phyloP scores from a whole-genome alignment of 495 filamentous ascomycete genomes.

The Talaromyces liani region DNA sequence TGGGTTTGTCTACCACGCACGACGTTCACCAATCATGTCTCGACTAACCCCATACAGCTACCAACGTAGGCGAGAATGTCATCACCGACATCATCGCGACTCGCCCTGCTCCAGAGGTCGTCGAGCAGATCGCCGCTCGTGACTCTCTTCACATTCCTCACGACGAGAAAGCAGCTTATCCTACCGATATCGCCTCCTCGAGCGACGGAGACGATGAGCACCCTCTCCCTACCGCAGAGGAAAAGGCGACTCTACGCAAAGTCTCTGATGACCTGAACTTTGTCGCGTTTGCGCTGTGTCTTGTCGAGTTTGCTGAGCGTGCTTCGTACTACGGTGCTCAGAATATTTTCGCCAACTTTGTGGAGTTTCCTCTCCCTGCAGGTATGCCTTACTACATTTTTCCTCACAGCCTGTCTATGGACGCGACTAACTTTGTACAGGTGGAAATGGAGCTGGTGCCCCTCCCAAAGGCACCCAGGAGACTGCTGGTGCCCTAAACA shows the following conservation, averaged over 20 bases:
- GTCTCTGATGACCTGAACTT: slow-evolving; percentile 44
- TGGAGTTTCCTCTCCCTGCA: slow-evolving; percentile 43
- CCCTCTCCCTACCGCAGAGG: slow-evolving; percentile 50
- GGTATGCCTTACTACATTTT: slow-evolving; percentile 18
- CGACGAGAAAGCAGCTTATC: slow-evolving; percentile 8
- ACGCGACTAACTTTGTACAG: slow-evolving; percentile 14
- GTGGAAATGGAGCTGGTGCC: slow-evolving; percentile 56
- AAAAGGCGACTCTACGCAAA: slow-evolving; percentile 46
- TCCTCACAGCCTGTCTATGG: slow-evolving; percentile 10
- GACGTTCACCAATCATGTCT: not conserved
- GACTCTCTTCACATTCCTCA: slow-evolving; percentile 17
- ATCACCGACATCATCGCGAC: slow-evolving; percentile 16
- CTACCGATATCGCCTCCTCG: not conserved
- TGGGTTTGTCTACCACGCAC: not conserved
- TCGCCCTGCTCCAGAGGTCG: slow-evolving; percentile 15
- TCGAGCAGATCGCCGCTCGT: slow-evolving; percentile 16
- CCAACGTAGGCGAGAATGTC: slow-evolving; percentile 8
- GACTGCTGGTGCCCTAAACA: slow-evolving; percentile 51
- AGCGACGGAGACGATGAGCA: slow-evolving; percentile 23
- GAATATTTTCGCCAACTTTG: slow-evolving; percentile 54
- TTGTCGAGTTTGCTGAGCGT: slow-evolving; percentile 53
- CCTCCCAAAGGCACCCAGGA: slow-evolving; percentile 45
- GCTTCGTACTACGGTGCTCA: slow-evolving; percentile 51
- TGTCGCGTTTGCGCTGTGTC: slow-evolving; percentile 44
- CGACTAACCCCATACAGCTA: slow-evolving; percentile 2